Percentiles rank a stretch among this genome's conserved stretches.
Evolutionary conservation across 805 yeast genomes (phyloP).

Genomic region (Ogataea trehaloabstinens): DNA sequence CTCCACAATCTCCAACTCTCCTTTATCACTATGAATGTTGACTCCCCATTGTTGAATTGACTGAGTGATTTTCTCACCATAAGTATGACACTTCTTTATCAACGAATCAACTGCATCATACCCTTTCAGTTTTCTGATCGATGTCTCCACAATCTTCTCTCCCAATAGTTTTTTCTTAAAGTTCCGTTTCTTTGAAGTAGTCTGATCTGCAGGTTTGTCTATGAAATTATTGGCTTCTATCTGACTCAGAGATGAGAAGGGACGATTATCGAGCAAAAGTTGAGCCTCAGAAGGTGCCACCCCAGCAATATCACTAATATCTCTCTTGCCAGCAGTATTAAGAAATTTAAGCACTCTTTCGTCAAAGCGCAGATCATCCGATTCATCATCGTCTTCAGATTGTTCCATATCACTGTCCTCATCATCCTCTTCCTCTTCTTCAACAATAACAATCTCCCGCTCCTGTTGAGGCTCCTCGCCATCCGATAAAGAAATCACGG

Average conservation of each 20-base stretch:
- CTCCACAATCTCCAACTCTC: conserved; percentile 67
- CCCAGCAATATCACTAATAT: conserved; percentile 76
- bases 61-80: conserved; percentile 65
- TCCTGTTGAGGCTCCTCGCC: conserved; percentile 12
- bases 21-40: conserved; percentile 57
- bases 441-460: conserved; percentile 12
- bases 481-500: conserved; percentile 19
- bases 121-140: conserved; percentile 72
- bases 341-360: conserved; percentile 70
- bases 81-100: conserved; percentile 75
- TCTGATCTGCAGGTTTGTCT: conserved; percentile 19
- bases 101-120: conserved; percentile 94
- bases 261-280: conserved; percentile 62
- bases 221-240: conserved; percentile 58
- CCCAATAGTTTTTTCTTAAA: conserved; percentile 60
- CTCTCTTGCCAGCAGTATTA: conserved; percentile 72
- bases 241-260: conserved; percentile 57
- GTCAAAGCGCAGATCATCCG: conserved; percentile 44
- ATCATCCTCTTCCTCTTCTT: conserved; percentile 25
- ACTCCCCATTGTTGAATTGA: conserved; percentile 90
- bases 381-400: conserved; percentile 34
- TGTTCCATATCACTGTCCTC: conserved; percentile 36
- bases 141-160: conserved; percentile 67
- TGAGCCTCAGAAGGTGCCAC: conserved; percentile 67
- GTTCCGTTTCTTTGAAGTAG: conserved; percentile 25